These are phyloP conservation scores for Candida quercuum DNA, from an alignment of 805 yeast genomes.

Conservation along the genomic window DNA sequence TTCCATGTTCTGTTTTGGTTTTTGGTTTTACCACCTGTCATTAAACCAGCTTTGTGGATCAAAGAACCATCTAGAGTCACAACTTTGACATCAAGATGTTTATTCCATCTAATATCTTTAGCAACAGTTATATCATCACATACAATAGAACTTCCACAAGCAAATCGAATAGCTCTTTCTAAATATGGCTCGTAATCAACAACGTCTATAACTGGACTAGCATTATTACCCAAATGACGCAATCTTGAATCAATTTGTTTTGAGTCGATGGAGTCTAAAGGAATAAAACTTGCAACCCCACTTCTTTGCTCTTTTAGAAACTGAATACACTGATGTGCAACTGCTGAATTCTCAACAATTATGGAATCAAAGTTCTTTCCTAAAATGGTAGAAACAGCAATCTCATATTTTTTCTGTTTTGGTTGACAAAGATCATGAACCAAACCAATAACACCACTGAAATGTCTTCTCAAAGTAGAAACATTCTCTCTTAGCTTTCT, in stretches of 20 bases:
- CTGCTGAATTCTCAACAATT: conserved; percentile 65
- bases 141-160: conserved; percentile 73
- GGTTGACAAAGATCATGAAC: conserved; percentile 80
- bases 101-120: conserved; percentile 63
- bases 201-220: conserved; percentile 70
- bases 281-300: conserved; percentile 85
- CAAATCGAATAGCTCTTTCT: conserved; percentile 75
- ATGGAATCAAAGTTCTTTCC: conserved; percentile 81
- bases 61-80: conserved; percentile 83
- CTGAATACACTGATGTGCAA: conserved; percentile 73
- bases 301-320: conserved; percentile 79
- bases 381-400: conserved; percentile 69
- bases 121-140: conserved; percentile 72
- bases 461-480: conserved; percentile 58
- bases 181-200: conserved; percentile 60
- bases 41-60: conserved; percentile 78
- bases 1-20: conserved; percentile 61
- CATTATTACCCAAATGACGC: conserved; percentile 46
- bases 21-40: conserved; percentile 84
- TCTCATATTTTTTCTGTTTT: conserved; percentile 61
- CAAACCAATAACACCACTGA: conserved; percentile 82
- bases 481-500: conserved; percentile 68
- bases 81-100: conserved; percentile 51
- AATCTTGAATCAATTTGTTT: conserved; percentile 47
- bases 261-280: conserved; percentile 70